Percentiles rank a stretch among this genome's conserved stretches.
Conservation (phyloP, 2,329 filamentous ascomycete genomes). For the Penicillium paneum region DNA sequence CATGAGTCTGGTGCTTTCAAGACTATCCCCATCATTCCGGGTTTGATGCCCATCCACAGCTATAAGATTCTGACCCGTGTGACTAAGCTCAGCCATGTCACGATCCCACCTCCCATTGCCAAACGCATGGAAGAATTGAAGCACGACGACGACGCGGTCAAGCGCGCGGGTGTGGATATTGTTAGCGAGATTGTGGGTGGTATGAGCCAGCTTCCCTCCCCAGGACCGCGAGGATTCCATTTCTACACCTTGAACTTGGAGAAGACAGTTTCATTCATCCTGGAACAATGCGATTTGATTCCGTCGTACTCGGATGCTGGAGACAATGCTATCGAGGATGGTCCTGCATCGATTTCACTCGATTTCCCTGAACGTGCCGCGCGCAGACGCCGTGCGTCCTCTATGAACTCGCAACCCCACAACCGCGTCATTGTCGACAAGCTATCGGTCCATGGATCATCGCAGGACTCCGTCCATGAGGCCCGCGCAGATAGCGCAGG, state of each 20-base stretch:
- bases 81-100: constrained; percentile 89
- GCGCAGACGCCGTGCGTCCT: constrained; percentile 63
- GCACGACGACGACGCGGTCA: constrained; percentile 49
- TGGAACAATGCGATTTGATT: constrained; percentile 83
- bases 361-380: constrained; percentile 33
- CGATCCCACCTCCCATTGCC: constrained; percentile 69
- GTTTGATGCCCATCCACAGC: constrained; percentile 95
- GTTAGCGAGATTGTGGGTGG: constrained; percentile 78
- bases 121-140: constrained; percentile 54
- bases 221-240: constrained; percentile 75
- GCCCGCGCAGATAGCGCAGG: constrained; percentile 73
- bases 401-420: constrained; percentile 77
- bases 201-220: constrained; percentile 63
- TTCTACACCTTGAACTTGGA: constrained; percentile 97
- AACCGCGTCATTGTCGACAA: constrained; percentile 82
- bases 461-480: constrained; percentile 52
- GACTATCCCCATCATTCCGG: constrained; percentile 84
- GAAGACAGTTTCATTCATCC: constrained; percentile 89
- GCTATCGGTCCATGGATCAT: constrained; percentile 35
- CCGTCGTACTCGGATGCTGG: constrained; percentile 52
- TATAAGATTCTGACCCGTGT: constrained; percentile 94
- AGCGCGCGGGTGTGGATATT: constrained; percentile 56
- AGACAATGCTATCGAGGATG: constrained; percentile 46
- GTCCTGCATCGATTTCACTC: constrained; percentile 20
- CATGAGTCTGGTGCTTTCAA: constrained; percentile 85